Percentiles rank a stretch among this genome's conserved stretches.
These are phyloP conservation scores for Stentor coeruleus DNA, from an alignment of 73 alveolate genomes.

Conservation along the genomic window DNA sequence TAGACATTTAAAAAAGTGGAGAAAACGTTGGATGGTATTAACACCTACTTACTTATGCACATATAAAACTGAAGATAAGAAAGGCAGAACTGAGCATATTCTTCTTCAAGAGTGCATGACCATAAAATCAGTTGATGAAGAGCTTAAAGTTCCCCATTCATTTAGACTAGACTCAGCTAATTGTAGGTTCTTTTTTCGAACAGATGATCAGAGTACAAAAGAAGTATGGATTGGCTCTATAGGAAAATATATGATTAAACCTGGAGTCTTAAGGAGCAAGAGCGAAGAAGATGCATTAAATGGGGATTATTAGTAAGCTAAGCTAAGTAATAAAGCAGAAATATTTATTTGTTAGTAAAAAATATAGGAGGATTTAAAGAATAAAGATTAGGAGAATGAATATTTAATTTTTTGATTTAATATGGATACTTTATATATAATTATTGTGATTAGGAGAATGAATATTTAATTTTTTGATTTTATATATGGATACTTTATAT, in stretches of 20 bases:
- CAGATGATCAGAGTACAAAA: neutral
- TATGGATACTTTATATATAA: too few relatives aligned
- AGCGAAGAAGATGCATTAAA: constrained; percentile 18
- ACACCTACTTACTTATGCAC: neutral
- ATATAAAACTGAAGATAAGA: neutral
- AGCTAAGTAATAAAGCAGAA: too few relatives aligned
- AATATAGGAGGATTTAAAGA: too few relatives aligned
- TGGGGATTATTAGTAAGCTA: neutral
- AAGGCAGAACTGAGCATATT: constrained; percentile 17
- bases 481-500: too few relatives aligned
- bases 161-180: neutral
- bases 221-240: constrained; percentile 20
- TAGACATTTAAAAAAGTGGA: neutral
- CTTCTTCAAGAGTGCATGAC: constrained; percentile 29
- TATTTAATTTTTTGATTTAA: too few relatives aligned
- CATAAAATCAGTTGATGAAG: constrained; percentile 30
- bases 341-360: too few relatives aligned
- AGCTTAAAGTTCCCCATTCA: neutral
- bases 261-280: constrained; percentile 8
- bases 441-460: too few relatives aligned
- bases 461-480: too few relatives aligned
- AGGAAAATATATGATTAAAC: constrained; percentile 22
- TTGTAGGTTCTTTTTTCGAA: neutral
- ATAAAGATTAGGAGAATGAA: too few relatives aligned
- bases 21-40: neutral